These are phyloP conservation scores for Neurospora hispaniola DNA, from an alignment of 495 filamentous ascomycete genomes.

Conservation along the genomic window DNA sequence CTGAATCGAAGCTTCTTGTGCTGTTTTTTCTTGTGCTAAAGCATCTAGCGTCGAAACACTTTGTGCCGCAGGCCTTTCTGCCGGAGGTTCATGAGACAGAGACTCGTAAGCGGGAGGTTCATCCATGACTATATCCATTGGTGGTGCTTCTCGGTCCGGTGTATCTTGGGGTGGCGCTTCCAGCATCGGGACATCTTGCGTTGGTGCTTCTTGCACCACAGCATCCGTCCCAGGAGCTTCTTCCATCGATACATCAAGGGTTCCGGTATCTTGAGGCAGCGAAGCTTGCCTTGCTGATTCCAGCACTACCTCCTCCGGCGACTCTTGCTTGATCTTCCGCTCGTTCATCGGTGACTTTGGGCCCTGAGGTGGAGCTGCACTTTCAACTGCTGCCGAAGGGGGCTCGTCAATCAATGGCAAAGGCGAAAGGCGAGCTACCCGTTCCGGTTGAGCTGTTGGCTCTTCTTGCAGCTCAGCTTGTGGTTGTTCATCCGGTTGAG, in stretches of 20 bases:
- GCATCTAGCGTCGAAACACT: background rate
- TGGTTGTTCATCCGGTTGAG: background rate
- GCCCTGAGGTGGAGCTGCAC: background rate
- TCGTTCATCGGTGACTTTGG: background rate
- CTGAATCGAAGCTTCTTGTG: background rate
- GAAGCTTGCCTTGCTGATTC: background rate
- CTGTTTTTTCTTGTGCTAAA: background rate
- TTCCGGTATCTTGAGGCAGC: background rate
- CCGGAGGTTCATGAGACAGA: background rate
- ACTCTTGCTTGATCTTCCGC: background rate
- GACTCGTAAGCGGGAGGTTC: background rate
- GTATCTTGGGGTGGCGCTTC: background rate
- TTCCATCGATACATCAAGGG: background rate
- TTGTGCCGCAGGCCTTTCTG: background rate
- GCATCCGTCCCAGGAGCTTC: background rate
- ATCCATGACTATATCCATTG: background rate
- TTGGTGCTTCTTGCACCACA: background rate
- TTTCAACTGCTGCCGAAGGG: background rate
- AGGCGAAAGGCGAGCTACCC: background rate
- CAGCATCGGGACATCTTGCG: background rate
- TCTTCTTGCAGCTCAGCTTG: background rate
- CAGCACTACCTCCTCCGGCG: background rate
- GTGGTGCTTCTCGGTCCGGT: background rate
- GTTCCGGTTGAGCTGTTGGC: background rate
- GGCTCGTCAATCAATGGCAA: background rate